A percentile compares a stretch with the other conserved stretches of the same genome.
These are phyloP conservation scores for Acanthamoeba triangularis DNA, from an alignment of 208 protist genomes.

Conservation along the genomic window DNA sequence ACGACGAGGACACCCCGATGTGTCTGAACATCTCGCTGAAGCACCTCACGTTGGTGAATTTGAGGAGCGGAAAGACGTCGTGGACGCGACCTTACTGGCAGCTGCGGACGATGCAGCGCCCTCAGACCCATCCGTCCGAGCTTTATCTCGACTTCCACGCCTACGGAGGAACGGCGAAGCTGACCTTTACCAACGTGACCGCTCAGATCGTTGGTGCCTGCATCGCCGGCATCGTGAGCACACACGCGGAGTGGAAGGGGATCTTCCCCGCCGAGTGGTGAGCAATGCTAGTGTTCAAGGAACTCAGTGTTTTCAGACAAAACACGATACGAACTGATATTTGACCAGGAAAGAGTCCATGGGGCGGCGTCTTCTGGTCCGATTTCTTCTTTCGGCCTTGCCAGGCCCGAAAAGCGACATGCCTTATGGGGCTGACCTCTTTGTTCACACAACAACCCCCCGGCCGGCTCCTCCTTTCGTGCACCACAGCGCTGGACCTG, in stretches of 20 bases:
- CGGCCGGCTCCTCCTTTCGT: too few species aligned
- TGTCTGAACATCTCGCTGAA: not conserved
- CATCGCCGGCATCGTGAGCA: not conserved
- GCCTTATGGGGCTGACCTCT: too few species aligned
- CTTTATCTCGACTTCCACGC: conserved; percentile 30
- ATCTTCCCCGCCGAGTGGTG: not conserved
- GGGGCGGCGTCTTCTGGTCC: too few species aligned
- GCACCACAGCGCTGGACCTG: too few species aligned
- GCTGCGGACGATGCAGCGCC: not conserved
- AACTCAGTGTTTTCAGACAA: too few species aligned
- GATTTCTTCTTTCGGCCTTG: too few species aligned
- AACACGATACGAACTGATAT: too few species aligned
- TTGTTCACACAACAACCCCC: too few species aligned
- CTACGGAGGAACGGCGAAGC: conserved; percentile 31
- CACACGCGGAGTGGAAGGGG: conserved; percentile 32
- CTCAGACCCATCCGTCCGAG: not conserved
- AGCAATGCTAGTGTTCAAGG: not conserved
- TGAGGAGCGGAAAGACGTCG: not conserved
- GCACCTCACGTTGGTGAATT: not conserved
- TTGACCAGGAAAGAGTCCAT: too few species aligned
- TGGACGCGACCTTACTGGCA: not conserved
- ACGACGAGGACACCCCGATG: not conserved
- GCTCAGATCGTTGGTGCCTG: not conserved
- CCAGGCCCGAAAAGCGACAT: too few species aligned
- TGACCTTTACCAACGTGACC: not conserved